Conservation (phyloP, 345 rosid genomes). For the Cardamine resedifolia region DNA sequence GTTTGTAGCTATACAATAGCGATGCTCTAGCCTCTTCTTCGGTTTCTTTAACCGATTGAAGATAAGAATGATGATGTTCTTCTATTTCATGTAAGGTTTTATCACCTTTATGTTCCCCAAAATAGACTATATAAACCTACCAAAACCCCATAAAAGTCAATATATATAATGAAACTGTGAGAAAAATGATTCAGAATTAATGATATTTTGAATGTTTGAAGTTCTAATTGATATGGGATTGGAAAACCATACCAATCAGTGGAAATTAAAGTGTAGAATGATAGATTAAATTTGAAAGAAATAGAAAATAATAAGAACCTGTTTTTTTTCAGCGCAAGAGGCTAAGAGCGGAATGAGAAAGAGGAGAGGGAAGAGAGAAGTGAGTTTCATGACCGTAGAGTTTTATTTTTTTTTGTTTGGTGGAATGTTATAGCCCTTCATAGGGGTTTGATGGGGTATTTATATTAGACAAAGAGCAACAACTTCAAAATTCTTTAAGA, state of each 20-base stretch:
- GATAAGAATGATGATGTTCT: constrained; percentile 60
- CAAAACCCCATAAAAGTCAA: not conserved
- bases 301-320: constrained; percentile 22
- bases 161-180: not conserved
- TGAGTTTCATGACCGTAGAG: constrained; percentile 35
- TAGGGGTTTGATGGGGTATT: constrained; percentile 28
- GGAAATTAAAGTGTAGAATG: not conserved
- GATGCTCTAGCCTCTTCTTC: constrained; percentile 68
- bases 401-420: not conserved
- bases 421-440: constrained; percentile 15
- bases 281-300: not conserved
- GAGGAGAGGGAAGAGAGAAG: constrained; percentile 34
- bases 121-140: constrained; percentile 73
- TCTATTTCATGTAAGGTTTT: constrained; percentile 58
- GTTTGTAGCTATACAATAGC: constrained; percentile 83
- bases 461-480: constrained; percentile 23
- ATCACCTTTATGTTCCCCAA: constrained; percentile 59
- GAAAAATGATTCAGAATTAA: not conserved
- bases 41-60: constrained; percentile 56
- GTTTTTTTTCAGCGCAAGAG: constrained; percentile 40
- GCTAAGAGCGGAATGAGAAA: constrained; percentile 46
- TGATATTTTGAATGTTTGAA: not conserved
- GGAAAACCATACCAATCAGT: not conserved
- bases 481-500: constrained; percentile 1
- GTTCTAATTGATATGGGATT: not conserved